Conservation (phyloP, 2,329 filamentous ascomycete genomes). For the Aspergillus vadensis region DNA sequence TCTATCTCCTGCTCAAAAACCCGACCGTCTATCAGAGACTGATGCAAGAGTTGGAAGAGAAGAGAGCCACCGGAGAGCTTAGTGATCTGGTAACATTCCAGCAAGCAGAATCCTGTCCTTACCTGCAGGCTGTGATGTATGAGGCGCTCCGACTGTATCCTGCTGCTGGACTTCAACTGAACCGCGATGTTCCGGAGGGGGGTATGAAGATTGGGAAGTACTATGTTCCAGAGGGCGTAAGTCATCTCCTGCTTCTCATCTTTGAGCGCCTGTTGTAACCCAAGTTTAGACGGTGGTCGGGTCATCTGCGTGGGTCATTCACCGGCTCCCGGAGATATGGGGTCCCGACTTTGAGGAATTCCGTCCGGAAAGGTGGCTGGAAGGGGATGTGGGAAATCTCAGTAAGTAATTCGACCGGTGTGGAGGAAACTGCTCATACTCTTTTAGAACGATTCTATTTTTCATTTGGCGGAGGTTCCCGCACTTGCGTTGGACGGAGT, state of each 20-base stretch:
- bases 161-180: not conserved
- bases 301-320: not conserved
- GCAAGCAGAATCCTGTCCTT: not conserved
- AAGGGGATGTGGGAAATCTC: not conserved
- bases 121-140: constrained; percentile 7
- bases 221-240: not conserved
- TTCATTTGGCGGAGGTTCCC: not conserved
- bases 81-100: not conserved
- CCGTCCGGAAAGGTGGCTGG: constrained; percentile 5
- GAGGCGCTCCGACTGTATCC: constrained; percentile 6
- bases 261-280: not conserved
- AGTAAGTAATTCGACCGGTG: not conserved
- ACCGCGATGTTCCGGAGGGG: not conserved
- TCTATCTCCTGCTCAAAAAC: not conserved
- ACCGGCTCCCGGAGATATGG: not conserved
- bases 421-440: not conserved
- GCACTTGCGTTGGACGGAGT: constrained; percentile 6
- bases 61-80: not conserved
- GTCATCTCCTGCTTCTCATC: not conserved
- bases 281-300: not conserved
- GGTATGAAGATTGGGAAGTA: not conserved
- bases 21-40: not conserved
- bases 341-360: constrained; percentile 6
- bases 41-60: not conserved
- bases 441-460: constrained; percentile 3